These are phyloP conservation scores for Solanum chiquidenum DNA, from an alignment of 257 asterid genomes.

Conservation along the genomic window DNA sequence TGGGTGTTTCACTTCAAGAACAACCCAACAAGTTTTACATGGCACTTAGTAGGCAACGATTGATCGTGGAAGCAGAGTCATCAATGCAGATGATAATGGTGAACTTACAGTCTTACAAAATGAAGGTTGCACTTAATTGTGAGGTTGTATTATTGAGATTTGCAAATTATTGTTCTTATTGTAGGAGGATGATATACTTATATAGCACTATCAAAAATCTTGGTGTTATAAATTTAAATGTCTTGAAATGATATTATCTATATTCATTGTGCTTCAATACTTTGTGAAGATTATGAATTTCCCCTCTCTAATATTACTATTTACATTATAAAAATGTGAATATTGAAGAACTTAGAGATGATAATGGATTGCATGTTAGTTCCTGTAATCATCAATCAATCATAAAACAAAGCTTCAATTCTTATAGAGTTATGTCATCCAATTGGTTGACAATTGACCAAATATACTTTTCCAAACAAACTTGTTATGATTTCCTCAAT, in stretches of 20 bases:
- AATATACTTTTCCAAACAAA: background rate
- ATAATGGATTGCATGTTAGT: background rate
- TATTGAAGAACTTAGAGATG: background rate
- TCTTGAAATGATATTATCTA: background rate
- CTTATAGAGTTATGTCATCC: background rate
- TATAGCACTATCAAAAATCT: background rate
- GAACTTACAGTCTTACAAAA: constrained; percentile 74
- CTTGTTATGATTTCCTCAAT: too few relatives aligned
- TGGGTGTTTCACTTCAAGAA: constrained; percentile 74
- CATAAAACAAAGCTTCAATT: background rate
- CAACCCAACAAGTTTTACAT: constrained; percentile 66
- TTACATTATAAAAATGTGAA: background rate
- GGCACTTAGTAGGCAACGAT: constrained; percentile 67
- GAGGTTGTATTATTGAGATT: constrained; percentile 39
- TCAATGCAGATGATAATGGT: constrained; percentile 84
- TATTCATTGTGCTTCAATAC: background rate
- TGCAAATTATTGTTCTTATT: background rate
- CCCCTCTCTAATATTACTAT: background rate
- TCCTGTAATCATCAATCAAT: background rate
- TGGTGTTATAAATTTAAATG: background rate
- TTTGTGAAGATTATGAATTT: background rate
- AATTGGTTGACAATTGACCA: background rate
- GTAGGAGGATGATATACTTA: background rate
- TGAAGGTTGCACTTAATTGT: constrained; percentile 70
- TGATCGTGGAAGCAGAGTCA: constrained; percentile 50